Base-by-base conservation (phyloP, 352 stramenopile genomes). In the Pythium rishiriense region DNA sequence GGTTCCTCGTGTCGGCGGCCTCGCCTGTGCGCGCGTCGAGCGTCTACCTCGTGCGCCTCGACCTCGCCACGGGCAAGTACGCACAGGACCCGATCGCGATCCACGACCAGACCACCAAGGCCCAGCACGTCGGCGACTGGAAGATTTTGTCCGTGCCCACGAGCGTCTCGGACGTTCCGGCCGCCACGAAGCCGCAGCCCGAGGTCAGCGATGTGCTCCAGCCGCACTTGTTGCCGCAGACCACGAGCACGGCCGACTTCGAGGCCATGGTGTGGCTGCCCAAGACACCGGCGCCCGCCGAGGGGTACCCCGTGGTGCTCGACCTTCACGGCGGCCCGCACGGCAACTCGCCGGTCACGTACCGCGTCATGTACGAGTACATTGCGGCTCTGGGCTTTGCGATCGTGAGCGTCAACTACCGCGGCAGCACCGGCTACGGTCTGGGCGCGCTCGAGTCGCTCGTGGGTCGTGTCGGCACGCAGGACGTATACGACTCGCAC, bases 401-500 rank as follows among this genome's bases (percentile, higher is more conserved):
- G 6, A 79, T 98, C 56, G 73, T 98, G 33, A 87, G 76, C 2
- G 92, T 98, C 17, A 99, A 99, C 78, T 99, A 98, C 73, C 83
- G 96, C 47, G 97, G 97, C n/a, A 98, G 88, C 19, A 97, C 83
- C 21, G 97, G 96, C 24, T 99, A 97, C 70, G 96, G 97, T 7
- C 79, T 93, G 35, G 69, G 79, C n/a, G 60, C 89, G 39, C 65
- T 98, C 15, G 84, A 98, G 61, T 97, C 87, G 33, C 76, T 98
- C 24, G 70, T 97, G 11, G 93, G 93, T 8, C 88, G 85, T 22
- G 90, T 97, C 15, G 96, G 97, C 7, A 90, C 77, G 10, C 81
- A 97, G 39, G 97, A 99, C 77, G 91, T 99, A 39, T 83, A 89
- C 53, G 97, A 99, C 73, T 94, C 93, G 47, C 84, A 98, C 55